Evolutionary conservation across 768 basidiomycete species (phyloP).

Genomic region (Daedaleopsis nitida): DNA sequence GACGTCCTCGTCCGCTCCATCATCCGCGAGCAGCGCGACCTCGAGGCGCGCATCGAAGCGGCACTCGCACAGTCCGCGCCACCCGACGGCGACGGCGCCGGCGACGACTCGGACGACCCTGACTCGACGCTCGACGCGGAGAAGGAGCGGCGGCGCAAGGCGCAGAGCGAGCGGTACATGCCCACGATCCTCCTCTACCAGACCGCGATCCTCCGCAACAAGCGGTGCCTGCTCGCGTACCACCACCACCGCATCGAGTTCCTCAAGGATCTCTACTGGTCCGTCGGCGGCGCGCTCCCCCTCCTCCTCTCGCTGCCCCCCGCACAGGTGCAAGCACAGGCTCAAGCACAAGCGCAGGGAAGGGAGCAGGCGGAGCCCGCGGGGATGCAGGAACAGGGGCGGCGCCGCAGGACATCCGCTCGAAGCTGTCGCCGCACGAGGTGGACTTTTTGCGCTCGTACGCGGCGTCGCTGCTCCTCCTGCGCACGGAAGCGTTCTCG

Average conservation of each 20-base stretch:
- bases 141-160: slow-evolving; percentile 34
- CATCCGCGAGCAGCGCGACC: slow-evolving; percentile 88
- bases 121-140: slow-evolving; percentile 36
- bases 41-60: slow-evolving; percentile 57
- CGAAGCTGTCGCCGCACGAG: slow-evolving; percentile 77
- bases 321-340: slow-evolving; percentile 34
- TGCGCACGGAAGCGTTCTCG: slow-evolving; percentile 59
- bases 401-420: slow-evolving; percentile 51
- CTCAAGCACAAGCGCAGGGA: background rate
- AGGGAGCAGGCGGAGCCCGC: background rate
- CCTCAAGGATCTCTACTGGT: slow-evolving; percentile 89
- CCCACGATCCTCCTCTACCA: slow-evolving; percentile 80
- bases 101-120: slow-evolving; percentile 34
- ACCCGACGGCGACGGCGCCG: slow-evolving; percentile 26
- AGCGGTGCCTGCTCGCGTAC: slow-evolving; percentile 94
- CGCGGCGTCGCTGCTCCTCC: slow-evolving; percentile 78
- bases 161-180: slow-evolving; percentile 45
- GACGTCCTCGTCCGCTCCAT: slow-evolving; percentile 83
- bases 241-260: slow-evolving; percentile 84
- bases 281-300: slow-evolving; percentile 82
- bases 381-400: slow-evolving; percentile 1
- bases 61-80: slow-evolving; percentile 32
- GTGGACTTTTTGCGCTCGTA: slow-evolving; percentile 86
- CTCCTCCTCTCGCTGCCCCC: slow-evolving; percentile 59
- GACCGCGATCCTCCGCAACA: slow-evolving; percentile 89